phyloP scores from a whole-genome alignment of 2,329 filamentous ascomycete species.

The Nothopassalora personata region DNA sequence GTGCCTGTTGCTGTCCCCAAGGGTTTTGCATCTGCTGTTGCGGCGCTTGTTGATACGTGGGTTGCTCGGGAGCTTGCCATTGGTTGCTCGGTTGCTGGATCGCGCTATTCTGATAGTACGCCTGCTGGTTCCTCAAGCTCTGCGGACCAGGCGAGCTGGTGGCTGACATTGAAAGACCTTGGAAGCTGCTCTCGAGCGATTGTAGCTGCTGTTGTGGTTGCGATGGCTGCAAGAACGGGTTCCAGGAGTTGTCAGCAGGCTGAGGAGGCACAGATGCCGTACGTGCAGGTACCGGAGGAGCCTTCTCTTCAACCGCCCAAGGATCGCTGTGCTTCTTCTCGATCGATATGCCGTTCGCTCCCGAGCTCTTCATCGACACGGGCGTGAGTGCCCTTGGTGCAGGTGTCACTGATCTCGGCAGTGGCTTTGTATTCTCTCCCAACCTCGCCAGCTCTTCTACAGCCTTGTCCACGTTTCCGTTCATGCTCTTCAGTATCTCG shows the following conservation, averaged over 20 bases:
- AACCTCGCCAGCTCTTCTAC: constrained; percentile 79
- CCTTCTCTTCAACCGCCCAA: constrained; percentile 40
- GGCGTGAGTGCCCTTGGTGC: constrained; percentile 30
- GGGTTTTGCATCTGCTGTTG: constrained; percentile 14
- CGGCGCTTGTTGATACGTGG: constrained; percentile 19
- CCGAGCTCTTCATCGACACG: constrained; percentile 44
- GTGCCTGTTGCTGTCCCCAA: constrained; percentile 21
- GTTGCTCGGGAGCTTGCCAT: constrained; percentile 26
- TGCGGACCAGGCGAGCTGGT: constrained; percentile 17
- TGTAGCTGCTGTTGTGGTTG: constrained; percentile 25
- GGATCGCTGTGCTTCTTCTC: constrained; percentile 38
- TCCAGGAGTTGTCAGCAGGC: constrained; percentile 47
- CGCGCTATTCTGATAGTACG: constrained; percentile 21
- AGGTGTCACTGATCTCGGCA: constrained; percentile 31
- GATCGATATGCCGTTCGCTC: constrained; percentile 41
- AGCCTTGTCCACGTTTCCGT: constrained; percentile 78
- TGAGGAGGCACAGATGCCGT: constrained; percentile 32
- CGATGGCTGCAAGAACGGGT: constrained; percentile 58
- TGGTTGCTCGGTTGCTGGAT: constrained; percentile 25
- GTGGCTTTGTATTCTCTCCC: constrained; percentile 60
- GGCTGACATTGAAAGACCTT: constrained; percentile 61
- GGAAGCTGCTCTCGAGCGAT: constrained; percentile 49
- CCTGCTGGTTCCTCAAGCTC: constrained; percentile 14
- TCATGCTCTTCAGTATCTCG: constrained; percentile 73
- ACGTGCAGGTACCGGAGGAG: constrained; percentile 29